Percentiles rank a stretch among this genome's conserved stretches.
phyloP scores from a whole-genome alignment of 1,139 yeast species.

The Magnusiomyces magnusii region DNA sequence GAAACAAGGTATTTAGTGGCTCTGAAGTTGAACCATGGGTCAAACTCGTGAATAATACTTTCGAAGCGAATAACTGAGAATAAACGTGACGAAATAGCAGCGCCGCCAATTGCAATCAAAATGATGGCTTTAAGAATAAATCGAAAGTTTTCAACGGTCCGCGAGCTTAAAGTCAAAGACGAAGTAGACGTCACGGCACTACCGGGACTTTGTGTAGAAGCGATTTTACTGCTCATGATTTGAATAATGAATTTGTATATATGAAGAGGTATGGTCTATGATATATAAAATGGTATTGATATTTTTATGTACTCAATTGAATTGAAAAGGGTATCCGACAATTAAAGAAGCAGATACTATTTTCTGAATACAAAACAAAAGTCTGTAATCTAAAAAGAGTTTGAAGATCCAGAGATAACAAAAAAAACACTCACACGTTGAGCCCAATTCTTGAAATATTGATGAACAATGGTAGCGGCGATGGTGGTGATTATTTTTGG shows the following conservation, averaged over 20 bases:
- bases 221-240: conserved; percentile 2
- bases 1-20: conserved; percentile 87
- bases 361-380: neutral
- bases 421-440: neutral
- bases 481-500: neutral
- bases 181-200: neutral
- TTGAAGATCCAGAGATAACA: neutral
- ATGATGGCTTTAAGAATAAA: conserved; percentile 55
- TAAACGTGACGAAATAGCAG: conserved; percentile 84
- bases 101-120: conserved; percentile 69
- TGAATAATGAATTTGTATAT: neutral
- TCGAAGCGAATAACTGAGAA: conserved; percentile 60
- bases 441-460: neutral
- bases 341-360: neutral
- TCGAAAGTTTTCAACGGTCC: conserved; percentile 20
- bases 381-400: neutral
- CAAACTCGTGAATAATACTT: conserved; percentile 95
- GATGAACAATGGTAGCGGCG: no score
- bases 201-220: neutral
- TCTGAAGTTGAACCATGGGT: conserved; percentile 97
- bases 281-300: no score
- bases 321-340: neutral
- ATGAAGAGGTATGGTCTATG: no score
- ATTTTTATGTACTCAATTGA: neutral
- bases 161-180: conserved; percentile 5